Percentiles rank a stretch among this genome's conserved stretches.
phyloP scores from a whole-genome alignment of 768 basidiomycete species.

The Tulasnella calospora region DNA sequence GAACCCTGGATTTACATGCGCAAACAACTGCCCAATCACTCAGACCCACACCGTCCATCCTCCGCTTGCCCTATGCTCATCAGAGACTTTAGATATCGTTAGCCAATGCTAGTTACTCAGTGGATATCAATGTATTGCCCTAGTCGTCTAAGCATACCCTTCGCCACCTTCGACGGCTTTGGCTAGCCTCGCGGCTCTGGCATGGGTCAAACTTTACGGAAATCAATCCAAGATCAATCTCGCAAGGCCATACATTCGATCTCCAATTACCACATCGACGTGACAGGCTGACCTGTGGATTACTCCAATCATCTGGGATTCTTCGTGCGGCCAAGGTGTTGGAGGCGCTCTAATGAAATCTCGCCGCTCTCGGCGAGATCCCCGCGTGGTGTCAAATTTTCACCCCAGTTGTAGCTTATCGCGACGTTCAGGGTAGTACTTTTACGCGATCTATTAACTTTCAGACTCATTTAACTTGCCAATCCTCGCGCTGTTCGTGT shows the following conservation, averaged over 20 bases:
- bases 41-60: not conserved
- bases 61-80: not conserved
- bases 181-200: not conserved
- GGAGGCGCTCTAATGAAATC: not conserved
- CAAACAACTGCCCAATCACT: not conserved
- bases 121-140: not conserved
- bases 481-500: not conserved
- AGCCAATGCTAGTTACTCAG: not conserved
- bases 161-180: not conserved
- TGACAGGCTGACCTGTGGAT: not conserved
- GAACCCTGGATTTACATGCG: not conserved
- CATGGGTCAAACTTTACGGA: not conserved
- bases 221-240: not conserved
- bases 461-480: not conserved
- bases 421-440: not conserved
- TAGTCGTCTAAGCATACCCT: not conserved
- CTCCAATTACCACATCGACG: not conserved
- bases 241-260: not conserved
- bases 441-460: not conserved
- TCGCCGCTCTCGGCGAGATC: not conserved
- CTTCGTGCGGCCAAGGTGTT: not conserved
- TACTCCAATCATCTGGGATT: not conserved
- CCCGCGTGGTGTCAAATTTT: not conserved
- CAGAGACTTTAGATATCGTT: not conserved
- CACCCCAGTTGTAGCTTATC: not conserved